Conservation (phyloP, 2,329 filamentous ascomycete species). For the Thielaviopsis cerberus region DNA sequence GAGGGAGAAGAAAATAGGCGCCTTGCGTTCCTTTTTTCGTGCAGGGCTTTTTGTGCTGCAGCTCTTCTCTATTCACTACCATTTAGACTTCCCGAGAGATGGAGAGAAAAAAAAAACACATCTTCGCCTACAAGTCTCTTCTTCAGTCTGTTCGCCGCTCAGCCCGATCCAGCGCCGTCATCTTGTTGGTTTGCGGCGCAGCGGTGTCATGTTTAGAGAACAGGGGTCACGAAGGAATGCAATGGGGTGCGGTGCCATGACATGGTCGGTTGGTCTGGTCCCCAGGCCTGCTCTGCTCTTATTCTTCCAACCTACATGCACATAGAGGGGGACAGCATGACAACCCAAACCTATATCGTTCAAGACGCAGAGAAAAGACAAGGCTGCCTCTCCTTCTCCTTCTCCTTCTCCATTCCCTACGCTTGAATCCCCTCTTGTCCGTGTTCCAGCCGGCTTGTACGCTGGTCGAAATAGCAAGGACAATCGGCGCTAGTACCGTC, state of each 20-base stretch:
- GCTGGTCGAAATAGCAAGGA: not conserved
- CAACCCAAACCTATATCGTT: too few relatives aligned
- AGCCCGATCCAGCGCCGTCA: not conserved
- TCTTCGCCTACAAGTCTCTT: too few relatives aligned
- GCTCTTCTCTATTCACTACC: too few relatives aligned
- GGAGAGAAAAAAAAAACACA: too few relatives aligned
- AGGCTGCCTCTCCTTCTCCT: not conserved
- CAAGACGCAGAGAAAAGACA: not conserved
- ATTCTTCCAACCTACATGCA: too few relatives aligned
- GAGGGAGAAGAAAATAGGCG: too few relatives aligned
- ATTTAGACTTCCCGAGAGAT: too few relatives aligned
- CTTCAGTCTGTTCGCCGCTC: not conserved
- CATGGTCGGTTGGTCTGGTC: not conserved
- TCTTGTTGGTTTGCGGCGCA: not conserved
- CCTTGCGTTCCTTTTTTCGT: too few relatives aligned
- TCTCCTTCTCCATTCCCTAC: not conserved
- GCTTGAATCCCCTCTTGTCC: not conserved
- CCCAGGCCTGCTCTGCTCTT: too few relatives aligned
- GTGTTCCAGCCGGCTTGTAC: not conserved
- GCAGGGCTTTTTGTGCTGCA: too few relatives aligned
- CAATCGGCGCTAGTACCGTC: not conserved
- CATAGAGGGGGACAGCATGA: too few relatives aligned
- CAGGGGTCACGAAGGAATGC: not conserved
- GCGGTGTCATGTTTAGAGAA: not conserved
- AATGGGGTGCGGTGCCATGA: not conserved